Evolutionary conservation across 495 filamentous ascomycete genomes (phyloP).

Genomic region (Saxispiralis lemnorum): DNA sequence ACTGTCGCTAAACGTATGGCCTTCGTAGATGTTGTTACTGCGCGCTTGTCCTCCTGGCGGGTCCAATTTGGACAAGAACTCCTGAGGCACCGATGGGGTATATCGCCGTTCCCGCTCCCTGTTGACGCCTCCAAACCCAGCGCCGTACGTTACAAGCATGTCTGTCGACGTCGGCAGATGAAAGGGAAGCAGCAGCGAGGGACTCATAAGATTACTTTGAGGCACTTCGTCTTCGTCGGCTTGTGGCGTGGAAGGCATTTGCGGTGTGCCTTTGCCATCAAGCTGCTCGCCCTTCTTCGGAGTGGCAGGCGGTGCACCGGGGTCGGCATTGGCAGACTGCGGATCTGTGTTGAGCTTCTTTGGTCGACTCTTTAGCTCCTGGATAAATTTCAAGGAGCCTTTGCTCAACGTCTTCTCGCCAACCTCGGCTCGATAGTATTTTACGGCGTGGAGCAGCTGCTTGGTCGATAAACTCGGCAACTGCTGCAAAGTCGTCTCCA

Average conservation of each 20-base stretch:
- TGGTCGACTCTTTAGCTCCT: conserved; percentile 57
- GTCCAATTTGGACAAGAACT: conserved; percentile 83
- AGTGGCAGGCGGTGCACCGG: no score
- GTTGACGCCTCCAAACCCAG: conserved; percentile 84
- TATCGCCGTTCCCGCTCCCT: conserved; percentile 84
- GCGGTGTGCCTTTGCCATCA: conserved; percentile 13
- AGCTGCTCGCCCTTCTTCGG: no score
- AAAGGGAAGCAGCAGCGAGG: conserved; percentile 85
- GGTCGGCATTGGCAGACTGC: conserved; percentile 5
- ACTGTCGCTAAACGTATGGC: conserved; percentile 12
- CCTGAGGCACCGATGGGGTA: conserved; percentile 85
- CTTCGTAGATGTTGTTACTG: conserved; percentile 11
- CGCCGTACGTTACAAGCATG: conserved; percentile 89
- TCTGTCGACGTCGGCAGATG: conserved; percentile 86
- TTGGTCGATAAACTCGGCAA: conserved; percentile 66
- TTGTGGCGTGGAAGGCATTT: conserved; percentile 11
- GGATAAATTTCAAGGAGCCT: conserved; percentile 68
- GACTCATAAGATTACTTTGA: conserved; percentile 63
- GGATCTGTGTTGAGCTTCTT: conserved; percentile 29
- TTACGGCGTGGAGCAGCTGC: conserved; percentile 82
- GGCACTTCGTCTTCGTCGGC: conserved; percentile 37
- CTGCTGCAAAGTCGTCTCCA: conserved; percentile 73
- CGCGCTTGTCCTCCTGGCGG: conserved; percentile 26
- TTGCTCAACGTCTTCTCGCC: conserved; percentile 83
- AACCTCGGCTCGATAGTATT: conserved; percentile 85